Base-by-base conservation (phyloP, 495 filamentous ascomycete genomes). In the Durotheca rogersii region DNA sequence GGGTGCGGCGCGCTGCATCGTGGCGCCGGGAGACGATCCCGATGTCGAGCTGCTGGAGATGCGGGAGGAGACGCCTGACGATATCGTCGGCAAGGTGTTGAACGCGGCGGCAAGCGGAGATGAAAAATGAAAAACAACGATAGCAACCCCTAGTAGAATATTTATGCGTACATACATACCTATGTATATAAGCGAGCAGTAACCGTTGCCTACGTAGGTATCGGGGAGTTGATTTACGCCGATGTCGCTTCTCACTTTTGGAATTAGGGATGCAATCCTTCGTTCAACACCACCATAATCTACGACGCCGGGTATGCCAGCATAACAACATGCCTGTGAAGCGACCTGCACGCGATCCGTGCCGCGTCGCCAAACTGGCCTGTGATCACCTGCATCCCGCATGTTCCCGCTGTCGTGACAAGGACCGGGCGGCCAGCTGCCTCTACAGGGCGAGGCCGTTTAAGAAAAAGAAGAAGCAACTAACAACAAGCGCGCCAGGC, bases 381-480 rank as follows among this genome's bases (percentile, higher is more conserved):
- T 74, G 72, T 51, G 72, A 72, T 34, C 70, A 74, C 32, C 54
- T 61, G 20, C 58, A 61, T 34, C 72, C 72, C 1, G 64, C 67
- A 11, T 74, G 72, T 43, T 61, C 67, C 27, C 69, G 72, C 15
- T 74, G 72, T 41, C 39, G 49, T 16, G 58, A 39, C 29, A 64
- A 36, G 10, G 52, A 60, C 12, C 43, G 53, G 23, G 47, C 52
- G 0, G 60, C 39, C 5, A 46, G 65, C 5, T 74, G 72, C 20
- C 66, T 72, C 39, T 73, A 74, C 51, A 60, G 72, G 37, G 59
- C 64, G 3, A 50, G 69, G 15, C 72, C 72, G 4, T 74, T 74
- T 43, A 71, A 71, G 41, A 35, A 12, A 35, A 11, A 25, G 41
- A 35, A 12, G 40, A 11, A 25, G 23, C 4, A 27, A 27, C 23